These are phyloP conservation scores for Phytophthora quininea DNA, from an alignment of 352 stramenopile genomes.

Conservation along the genomic window DNA sequence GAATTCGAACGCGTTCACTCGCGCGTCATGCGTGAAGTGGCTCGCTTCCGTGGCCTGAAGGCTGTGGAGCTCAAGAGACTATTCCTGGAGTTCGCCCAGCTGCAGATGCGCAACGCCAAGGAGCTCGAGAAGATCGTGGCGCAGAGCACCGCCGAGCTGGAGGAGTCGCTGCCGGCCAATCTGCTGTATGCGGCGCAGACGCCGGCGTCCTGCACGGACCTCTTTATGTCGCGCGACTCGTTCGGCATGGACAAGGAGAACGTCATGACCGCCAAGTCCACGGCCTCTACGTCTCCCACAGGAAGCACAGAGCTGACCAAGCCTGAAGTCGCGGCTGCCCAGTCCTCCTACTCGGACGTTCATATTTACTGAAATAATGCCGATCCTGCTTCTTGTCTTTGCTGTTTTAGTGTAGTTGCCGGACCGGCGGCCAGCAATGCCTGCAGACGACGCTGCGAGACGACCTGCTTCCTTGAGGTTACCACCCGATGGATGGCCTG, in stretches of 20 bases:
- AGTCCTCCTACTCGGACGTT: too few species aligned
- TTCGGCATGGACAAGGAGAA: conserved; percentile 51
- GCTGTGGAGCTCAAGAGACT: conserved; percentile 71
- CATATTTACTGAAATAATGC: too few species aligned
- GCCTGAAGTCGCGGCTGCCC: conserved; percentile 27
- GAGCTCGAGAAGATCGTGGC: conserved; percentile 60
- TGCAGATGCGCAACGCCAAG: conserved; percentile 56
- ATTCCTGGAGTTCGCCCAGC: conserved; percentile 72
- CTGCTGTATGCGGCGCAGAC: conserved; percentile 46
- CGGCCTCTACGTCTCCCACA: conserved; percentile 35
- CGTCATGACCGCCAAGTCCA: conserved; percentile 30
- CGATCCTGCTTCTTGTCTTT: too few species aligned
- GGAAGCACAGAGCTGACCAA: conserved; percentile 26
- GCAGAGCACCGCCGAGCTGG: conserved; percentile 50
- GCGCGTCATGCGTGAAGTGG: conserved; percentile 78
- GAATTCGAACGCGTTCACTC: conserved; percentile 80
- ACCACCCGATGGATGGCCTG: too few species aligned
- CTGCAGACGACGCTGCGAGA: too few species aligned
- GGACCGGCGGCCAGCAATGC: too few species aligned
- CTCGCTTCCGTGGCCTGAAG: conserved; percentile 78
- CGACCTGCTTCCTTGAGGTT: too few species aligned
- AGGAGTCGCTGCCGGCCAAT: conserved; percentile 47
- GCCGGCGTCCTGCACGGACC: conserved; percentile 28
- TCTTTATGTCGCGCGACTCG: conserved; percentile 51
- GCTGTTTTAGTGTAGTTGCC: too few species aligned